Conservation (phyloP, 768 basidiomycete species). For the Lentinula sp. region DNA sequence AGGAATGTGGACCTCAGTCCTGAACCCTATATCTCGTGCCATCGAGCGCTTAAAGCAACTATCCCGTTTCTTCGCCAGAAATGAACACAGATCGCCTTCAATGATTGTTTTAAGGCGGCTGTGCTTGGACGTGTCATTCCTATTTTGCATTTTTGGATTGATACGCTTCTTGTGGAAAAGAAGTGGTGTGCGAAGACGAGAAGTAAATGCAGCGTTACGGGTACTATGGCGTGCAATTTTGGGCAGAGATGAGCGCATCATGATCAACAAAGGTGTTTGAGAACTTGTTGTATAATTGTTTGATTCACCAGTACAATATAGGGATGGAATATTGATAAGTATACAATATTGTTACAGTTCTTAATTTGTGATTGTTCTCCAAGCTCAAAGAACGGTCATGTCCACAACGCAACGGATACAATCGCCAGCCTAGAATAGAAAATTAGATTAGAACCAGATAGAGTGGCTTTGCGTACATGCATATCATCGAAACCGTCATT, state of each 20-base stretch:
- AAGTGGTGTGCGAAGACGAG: constrained; percentile 63
- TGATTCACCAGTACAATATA: neutral
- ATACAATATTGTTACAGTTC: constrained; percentile 3
- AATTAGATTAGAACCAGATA: neutral
- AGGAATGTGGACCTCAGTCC: constrained; percentile 75
- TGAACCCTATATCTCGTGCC: constrained; percentile 56
- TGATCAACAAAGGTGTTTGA: constrained; percentile 36
- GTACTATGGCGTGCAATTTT: constrained; percentile 67
- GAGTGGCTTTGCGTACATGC: constrained; percentile 63
- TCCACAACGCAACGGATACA: constrained; percentile 96
- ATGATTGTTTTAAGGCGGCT: constrained; percentile 66
- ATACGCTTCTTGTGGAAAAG: constrained; percentile 57
- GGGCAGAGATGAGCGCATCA: constrained; percentile 42
- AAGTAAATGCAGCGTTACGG: constrained; percentile 58
- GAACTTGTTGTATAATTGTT: neutral
- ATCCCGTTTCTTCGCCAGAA: constrained; percentile 51
- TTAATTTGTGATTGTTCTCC: constrained; percentile 18
- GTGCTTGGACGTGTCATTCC: constrained; percentile 73
- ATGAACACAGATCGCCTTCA: constrained; percentile 59
- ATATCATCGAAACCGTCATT: constrained; percentile 92
- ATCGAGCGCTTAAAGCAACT: constrained; percentile 43
- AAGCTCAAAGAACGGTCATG: constrained; percentile 42
- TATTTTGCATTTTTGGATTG: constrained; percentile 56
- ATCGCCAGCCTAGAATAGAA: constrained; percentile 53
- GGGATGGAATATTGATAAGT: neutral